phyloP scores from a whole-genome alignment of 2,329 filamentous ascomycete genomes.

The Talaromyces sp. region DNA sequence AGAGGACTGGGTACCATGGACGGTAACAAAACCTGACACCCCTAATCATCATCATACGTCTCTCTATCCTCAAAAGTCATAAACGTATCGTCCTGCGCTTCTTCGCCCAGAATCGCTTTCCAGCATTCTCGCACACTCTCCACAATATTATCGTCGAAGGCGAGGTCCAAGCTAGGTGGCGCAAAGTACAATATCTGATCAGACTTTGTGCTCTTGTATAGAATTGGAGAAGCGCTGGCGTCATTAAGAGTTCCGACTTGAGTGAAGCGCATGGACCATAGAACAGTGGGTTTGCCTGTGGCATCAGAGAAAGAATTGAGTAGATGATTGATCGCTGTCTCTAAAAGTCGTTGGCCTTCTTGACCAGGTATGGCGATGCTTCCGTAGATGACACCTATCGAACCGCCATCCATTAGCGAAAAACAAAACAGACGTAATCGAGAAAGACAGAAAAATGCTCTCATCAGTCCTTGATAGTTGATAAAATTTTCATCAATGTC shows the following conservation, averaged over 20 bases:
- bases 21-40: neutral
- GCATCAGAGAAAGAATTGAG: slow-evolving; percentile 36
- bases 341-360: slow-evolving; percentile 41
- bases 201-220: slow-evolving; percentile 28
- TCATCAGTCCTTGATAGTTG: slow-evolving; percentile 69
- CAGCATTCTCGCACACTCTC: slow-evolving; percentile 67
- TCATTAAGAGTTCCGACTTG: slow-evolving; percentile 37
- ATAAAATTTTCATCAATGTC: slow-evolving; percentile 75
- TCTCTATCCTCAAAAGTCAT: slow-evolving; percentile 74
- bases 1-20: neutral
- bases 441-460: slow-evolving; percentile 30
- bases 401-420: slow-evolving; percentile 33
- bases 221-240: slow-evolving; percentile 14
- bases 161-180: slow-evolving; percentile 60
- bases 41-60: slow-evolving; percentile 15
- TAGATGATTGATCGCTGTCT: slow-evolving; percentile 39
- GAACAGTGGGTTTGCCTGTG: slow-evolving; percentile 33
- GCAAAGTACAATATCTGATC: slow-evolving; percentile 56
- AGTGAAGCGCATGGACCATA: slow-evolving; percentile 55
- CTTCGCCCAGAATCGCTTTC: slow-evolving; percentile 58
- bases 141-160: slow-evolving; percentile 70
- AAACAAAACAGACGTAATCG: neutral
- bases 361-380: slow-evolving; percentile 40
- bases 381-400: slow-evolving; percentile 58
- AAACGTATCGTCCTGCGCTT: slow-evolving; percentile 56